phyloP scores from a whole-genome alignment of 768 basidiomycete genomes.

The Pleurotus djamor region DNA sequence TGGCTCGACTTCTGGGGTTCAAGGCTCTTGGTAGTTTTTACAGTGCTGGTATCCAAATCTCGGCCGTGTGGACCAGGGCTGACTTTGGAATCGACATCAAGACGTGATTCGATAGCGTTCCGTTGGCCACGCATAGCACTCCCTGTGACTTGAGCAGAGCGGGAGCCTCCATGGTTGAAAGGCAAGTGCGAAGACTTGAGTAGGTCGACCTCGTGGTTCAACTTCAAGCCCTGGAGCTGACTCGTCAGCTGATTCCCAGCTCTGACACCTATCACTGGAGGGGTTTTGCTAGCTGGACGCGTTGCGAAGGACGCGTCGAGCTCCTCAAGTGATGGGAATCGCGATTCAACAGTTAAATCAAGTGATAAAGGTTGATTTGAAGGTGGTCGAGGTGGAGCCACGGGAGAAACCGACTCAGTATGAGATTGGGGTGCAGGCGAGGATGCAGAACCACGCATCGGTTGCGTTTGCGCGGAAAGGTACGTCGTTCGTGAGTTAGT shows the following conservation, averaged over 20 bases:
- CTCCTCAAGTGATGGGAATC: constrained; percentile 88
- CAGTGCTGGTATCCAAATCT: not conserved
- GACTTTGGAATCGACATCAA: not conserved
- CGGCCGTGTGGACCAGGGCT: no score
- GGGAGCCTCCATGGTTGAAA: constrained; percentile 33
- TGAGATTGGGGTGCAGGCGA: constrained; percentile 9
- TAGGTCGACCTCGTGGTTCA: constrained; percentile 5
- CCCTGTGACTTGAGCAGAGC: constrained; percentile 59
- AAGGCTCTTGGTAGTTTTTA: not conserved
- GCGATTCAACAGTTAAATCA: constrained; percentile 56
- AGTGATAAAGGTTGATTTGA: constrained; percentile 28
- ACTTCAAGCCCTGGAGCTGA: constrained; percentile 7
- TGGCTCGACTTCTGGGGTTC: not conserved
- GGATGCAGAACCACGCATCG: constrained; percentile 9
- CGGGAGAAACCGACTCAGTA: constrained; percentile 7
- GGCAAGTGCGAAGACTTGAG: constrained; percentile 7
- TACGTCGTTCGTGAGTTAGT: not conserved
- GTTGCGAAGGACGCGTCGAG: constrained; percentile 55
- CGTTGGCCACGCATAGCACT: constrained; percentile 43
- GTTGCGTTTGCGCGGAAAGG: constrained; percentile 12
- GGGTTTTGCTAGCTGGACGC: constrained; percentile 14
- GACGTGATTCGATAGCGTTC: not conserved
- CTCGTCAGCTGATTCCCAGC: constrained; percentile 1
- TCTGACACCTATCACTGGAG: constrained; percentile 7
- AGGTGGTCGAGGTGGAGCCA: constrained; percentile 6